Conservation (phyloP, 257 asterid species). For the Anisodus tanguticus region DNA sequence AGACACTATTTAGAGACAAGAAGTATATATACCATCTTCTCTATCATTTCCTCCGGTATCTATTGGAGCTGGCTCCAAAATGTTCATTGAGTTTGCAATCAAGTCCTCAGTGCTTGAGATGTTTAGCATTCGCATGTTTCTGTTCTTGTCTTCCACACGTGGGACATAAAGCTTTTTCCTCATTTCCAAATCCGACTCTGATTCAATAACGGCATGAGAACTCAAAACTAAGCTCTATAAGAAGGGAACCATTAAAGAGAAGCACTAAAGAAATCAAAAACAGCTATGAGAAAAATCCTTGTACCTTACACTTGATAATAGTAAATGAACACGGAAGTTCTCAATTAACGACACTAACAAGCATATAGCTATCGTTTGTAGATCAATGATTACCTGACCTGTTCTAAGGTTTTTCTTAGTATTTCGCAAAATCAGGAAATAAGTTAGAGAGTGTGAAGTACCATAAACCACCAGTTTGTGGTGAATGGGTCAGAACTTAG, state of each 20-base stretch:
- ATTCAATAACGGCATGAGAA: slow-evolving; percentile 34
- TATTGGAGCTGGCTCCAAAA: slow-evolving; percentile 73
- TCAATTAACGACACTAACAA: neutral
- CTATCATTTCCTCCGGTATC: slow-evolving; percentile 80
- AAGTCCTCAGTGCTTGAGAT: slow-evolving; percentile 76
- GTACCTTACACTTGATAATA: neutral
- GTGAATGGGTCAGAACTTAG: neutral
- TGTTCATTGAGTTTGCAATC: slow-evolving; percentile 87
- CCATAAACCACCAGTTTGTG: neutral
- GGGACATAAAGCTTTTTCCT: slow-evolving; percentile 86
- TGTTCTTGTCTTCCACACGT: slow-evolving; percentile 85
- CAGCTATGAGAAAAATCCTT: neutral
- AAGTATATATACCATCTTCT: slow-evolving; percentile 66
- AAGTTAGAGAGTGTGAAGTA: neutral
- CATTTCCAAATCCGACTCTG: slow-evolving; percentile 57
- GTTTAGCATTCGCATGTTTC: slow-evolving; percentile 92
- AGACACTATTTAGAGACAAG: neutral
- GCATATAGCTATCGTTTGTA: neutral
- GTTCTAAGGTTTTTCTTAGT: neutral
- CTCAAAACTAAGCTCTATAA: neutral
- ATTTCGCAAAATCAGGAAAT: neutral
- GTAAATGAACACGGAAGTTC: neutral
- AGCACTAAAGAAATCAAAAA: neutral
- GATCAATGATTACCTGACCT: neutral
- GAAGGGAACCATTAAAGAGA: neutral